A percentile compares a stretch with the other conserved stretches of the same genome.
Evolutionary conservation across 208 protist genomes (phyloP).

Genomic region (Trypanosoma brucei): DNA sequence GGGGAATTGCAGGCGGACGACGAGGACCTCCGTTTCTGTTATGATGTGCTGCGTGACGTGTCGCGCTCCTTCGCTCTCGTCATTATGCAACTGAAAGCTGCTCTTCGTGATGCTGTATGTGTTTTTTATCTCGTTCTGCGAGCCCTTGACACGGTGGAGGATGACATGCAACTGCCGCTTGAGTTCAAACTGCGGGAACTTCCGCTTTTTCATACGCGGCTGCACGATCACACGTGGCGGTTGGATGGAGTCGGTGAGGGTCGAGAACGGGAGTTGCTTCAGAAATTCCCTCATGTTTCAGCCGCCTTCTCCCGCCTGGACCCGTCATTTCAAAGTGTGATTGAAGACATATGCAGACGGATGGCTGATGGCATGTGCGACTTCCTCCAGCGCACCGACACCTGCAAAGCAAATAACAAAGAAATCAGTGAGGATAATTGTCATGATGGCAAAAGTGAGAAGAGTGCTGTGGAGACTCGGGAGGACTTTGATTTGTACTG

Average conservation of each 20-base stretch:
- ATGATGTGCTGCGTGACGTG: conserved; percentile 83
- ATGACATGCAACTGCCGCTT: conserved; percentile 86
- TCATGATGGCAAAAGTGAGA: background rate
- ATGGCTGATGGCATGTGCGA: conserved; percentile 95
- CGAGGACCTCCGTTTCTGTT: conserved; percentile 84
- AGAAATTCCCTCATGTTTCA: conserved; percentile 63
- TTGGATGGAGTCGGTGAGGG: conserved; percentile 57
- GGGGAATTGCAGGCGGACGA: conserved; percentile 26
- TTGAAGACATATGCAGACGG: conserved; percentile 86
- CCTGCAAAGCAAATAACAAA: background rate
- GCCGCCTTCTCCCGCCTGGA: conserved; percentile 59
- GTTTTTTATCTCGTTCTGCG: conserved; percentile 96
- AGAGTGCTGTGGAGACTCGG: conserved; percentile 72
- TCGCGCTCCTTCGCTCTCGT: conserved; percentile 93
- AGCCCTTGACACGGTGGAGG: conserved; percentile 94
- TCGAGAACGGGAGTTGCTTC: conserved; percentile 65
- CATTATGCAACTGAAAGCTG: conserved; percentile 85
- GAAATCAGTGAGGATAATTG: background rate
- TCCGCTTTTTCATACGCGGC: conserved; percentile 69
- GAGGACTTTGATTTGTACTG: conserved; percentile 95
- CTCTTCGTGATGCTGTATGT: conserved; percentile 89
- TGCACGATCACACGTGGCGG: conserved; percentile 47
- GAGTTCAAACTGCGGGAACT: conserved; percentile 69
- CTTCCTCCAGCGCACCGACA: conserved; percentile 33
- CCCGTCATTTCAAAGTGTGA: conserved; percentile 81